Percentiles rank a stretch among this genome's conserved stretches.
These are phyloP conservation scores for Pseudogymnoascus sp. DNA, from an alignment of 2,329 filamentous ascomycete species.

Conservation along the genomic window DNA sequence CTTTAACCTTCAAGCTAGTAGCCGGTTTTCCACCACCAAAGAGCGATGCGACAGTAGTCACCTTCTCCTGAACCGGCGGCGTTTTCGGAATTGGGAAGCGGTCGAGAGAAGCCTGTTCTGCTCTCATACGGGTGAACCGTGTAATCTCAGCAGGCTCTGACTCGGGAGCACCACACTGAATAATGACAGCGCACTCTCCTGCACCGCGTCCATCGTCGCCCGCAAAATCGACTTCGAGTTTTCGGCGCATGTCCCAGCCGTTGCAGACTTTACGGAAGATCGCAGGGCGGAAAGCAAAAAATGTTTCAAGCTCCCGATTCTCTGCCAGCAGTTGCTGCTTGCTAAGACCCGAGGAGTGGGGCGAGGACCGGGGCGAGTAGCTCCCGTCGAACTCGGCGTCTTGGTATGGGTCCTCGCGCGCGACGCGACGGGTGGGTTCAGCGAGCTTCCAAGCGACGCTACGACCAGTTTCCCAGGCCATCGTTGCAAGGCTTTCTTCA, in stretches of 20 bases:
- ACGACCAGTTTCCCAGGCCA: constrained; percentile 75
- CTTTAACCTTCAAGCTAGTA: constrained; percentile 17
- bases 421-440: constrained; percentile 66
- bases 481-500: constrained; percentile 50
- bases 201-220: constrained; percentile 67
- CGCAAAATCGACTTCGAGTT: constrained; percentile 81
- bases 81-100: constrained; percentile 27
- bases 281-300: constrained; percentile 61
- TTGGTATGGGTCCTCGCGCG: constrained; percentile 64
- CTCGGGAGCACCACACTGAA: constrained; percentile 51
- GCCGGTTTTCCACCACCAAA: constrained; percentile 25
- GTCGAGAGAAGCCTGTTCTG: constrained; percentile 25
- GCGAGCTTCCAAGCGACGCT: constrained; percentile 74
- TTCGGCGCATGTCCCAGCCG: constrained; percentile 88
- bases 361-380: constrained; percentile 74
- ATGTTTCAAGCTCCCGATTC: constrained; percentile 73
- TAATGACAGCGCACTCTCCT: constrained; percentile 68
- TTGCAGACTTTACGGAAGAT: constrained; percentile 72
- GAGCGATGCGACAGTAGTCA: constrained; percentile 24
- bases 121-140: constrained; percentile 48
- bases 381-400: constrained; percentile 60
- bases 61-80: constrained; percentile 19
- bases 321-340: constrained; percentile 66
- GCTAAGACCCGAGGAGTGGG: constrained; percentile 62
- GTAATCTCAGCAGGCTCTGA: constrained; percentile 38